A percentile compares a stretch with the other conserved stretches of the same genome.
Conservation (phyloP, 2,329 filamentous ascomycete species). For the Ambrosiella cleistominuta region DNA sequence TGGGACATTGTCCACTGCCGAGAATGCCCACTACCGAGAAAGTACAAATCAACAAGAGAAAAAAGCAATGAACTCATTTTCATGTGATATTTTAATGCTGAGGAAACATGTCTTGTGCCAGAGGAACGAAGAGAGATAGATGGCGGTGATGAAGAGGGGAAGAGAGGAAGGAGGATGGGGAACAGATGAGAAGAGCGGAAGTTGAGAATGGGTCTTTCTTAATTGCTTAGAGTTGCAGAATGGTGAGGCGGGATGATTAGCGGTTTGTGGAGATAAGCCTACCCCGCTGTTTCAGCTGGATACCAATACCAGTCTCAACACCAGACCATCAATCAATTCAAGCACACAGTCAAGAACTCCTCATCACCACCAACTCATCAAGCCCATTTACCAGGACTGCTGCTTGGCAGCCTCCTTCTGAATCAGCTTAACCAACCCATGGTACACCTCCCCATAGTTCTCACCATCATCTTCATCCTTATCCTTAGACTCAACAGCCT, state of each 20-base stretch:
- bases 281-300: too few relatives aligned
- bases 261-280: background rate
- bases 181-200: background rate
- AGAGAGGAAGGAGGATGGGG: background rate
- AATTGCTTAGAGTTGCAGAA: too few relatives aligned
- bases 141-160: background rate
- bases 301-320: too few relatives aligned
- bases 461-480: slow-evolving; percentile 34
- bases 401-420: slow-evolving; percentile 48
- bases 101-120: background rate
- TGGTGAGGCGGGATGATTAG: background rate
- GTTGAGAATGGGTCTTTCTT: background rate
- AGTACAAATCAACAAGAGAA: background rate
- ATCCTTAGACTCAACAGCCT: slow-evolving; percentile 26
- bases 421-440: slow-evolving; percentile 46
- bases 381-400: slow-evolving; percentile 24
- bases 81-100: slow-evolving; percentile 3
- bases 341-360: too few relatives aligned
- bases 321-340: too few relatives aligned
- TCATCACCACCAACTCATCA: too few relatives aligned
- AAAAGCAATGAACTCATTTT: background rate
- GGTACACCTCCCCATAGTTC: slow-evolving; percentile 46
- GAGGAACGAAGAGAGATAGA: background rate
- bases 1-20: background rate
- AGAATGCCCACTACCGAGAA: background rate